Evolutionary conservation across 148 eudicot species (phyloP).

Genomic region (Rhododendron ferrugineum): DNA sequence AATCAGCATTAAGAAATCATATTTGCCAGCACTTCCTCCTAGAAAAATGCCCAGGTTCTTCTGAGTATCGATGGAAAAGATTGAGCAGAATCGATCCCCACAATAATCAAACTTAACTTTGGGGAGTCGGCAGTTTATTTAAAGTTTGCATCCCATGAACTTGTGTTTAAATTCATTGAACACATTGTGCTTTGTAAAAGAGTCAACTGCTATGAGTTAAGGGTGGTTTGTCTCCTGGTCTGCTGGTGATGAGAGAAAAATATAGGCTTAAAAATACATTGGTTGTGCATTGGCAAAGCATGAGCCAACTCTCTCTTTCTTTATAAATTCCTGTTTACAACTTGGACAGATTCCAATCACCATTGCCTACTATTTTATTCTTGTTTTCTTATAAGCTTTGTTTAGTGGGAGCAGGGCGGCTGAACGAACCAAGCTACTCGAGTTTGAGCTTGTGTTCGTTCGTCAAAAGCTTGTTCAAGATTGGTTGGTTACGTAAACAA

Average conservation of each 20-base stretch:
- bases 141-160: background rate
- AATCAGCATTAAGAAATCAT: background rate
- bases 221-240: conserved; percentile 22
- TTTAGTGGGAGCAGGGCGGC: background rate
- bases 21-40: conserved; percentile 5
- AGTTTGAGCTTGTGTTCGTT: no score
- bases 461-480: no score
- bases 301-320: background rate
- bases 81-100: background rate
- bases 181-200: conserved; percentile 2
- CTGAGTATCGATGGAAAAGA: background rate
- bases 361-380: background rate
- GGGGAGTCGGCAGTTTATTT: background rate
- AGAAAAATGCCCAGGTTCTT: background rate
- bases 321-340: background rate
- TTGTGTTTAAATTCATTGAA: conserved; percentile 15
- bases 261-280: background rate
- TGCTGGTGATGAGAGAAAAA: conserved; percentile 8
- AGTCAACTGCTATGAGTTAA: conserved; percentile 12
- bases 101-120: background rate
- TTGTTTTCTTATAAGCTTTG: background rate
- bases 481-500: no score
- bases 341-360: background rate
- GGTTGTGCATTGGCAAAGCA: background rate
- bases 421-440: no score